Evolutionary conservation across 1,284 basidiomycete species (phyloP), one percentile per base, ranked within the genome.

Genomic region (Marasmius fiardii): DNA sequence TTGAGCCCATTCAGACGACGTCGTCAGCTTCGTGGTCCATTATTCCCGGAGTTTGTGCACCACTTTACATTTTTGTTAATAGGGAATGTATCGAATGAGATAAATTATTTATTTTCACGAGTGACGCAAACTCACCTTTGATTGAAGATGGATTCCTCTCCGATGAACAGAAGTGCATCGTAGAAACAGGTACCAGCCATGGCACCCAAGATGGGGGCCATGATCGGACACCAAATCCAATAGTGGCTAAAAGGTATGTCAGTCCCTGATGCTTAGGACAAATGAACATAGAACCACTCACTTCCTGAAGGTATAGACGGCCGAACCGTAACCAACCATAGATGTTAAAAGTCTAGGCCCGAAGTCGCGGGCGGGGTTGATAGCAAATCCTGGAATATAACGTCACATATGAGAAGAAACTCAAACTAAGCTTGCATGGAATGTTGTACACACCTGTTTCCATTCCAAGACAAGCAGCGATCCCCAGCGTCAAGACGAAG

Each of bases 361-460:
- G 1, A 79, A 63, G 60, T 82, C 79, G n/a, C 80, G 70, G 10
- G 79, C 79, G 2, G 77, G 76, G 60, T 80, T 80, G 35, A 80
- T 65, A 1, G 75, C 75, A 58, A 74, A 79, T 34, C 67, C 67
- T 68, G 20, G n/a, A 21, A 41, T 11, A n/a, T n/a, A 12, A 23
- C 33, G 2, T 41, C 33, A 47, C 12, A n/a, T 21, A 4, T 37
- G 5, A 24, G 12, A n/a, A 5, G 6, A 34, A 18, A 12, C 39
- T n/a, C 21, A 10, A 33, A 28, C 6, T 31, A 33, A 41, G 41
- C 26, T 7, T 20, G 33, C 11, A 16, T 1, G 24, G 23, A 21
- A 51, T 26, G n/a, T 14, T 16, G 8, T 11, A 18, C 14, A 7
- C 12, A 24, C 62, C 72, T 20, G 75, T 78, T 55, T 76, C 69